These are phyloP conservation scores for Hyaloperonospora brassicae DNA, from an alignment of 352 stramenopile genomes.

Conservation along the genomic window DNA sequence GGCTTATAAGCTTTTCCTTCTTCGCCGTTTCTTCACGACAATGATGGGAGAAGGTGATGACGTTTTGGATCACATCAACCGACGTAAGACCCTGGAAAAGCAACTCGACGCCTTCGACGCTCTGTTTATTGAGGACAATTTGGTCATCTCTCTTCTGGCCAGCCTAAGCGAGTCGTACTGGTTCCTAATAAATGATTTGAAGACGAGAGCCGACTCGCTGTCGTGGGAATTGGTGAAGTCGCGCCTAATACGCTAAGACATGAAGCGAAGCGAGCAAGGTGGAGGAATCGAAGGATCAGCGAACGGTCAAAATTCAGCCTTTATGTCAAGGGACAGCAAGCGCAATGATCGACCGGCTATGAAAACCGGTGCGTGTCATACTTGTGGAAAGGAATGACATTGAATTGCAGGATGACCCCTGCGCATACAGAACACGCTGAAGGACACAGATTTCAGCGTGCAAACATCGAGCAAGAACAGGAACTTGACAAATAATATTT, in stretches of 20 bases:
- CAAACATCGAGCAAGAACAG: too few species aligned
- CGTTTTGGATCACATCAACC: not conserved
- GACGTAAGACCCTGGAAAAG: too few species aligned
- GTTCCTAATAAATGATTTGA: too few species aligned
- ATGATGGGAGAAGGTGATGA: too few species aligned
- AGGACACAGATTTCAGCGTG: slow-evolving; percentile 4
- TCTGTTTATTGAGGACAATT: too few species aligned
- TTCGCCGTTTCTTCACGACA: too few species aligned
- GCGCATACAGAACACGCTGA: not conserved
- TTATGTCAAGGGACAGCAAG: not conserved
- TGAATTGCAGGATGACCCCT: slow-evolving; percentile 8
- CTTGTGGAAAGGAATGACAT: slow-evolving; percentile 7
- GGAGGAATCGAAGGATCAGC: not conserved
- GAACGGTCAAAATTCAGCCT: too few species aligned
- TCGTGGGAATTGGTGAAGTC: not conserved
- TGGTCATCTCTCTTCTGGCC: not conserved
- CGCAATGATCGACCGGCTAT: not conserved
- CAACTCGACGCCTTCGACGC: too few species aligned
- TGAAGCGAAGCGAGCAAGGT: not conserved
- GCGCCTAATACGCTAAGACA: not conserved
- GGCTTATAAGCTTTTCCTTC: too few species aligned
- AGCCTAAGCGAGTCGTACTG: too few species aligned
- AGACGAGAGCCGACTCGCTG: too few species aligned
- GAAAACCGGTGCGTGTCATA: not conserved
- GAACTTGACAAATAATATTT: not conserved